These are phyloP conservation scores for Purpureocillium takamizusanense DNA, from an alignment of 2,329 filamentous ascomycete species.

Conservation along the genomic window DNA sequence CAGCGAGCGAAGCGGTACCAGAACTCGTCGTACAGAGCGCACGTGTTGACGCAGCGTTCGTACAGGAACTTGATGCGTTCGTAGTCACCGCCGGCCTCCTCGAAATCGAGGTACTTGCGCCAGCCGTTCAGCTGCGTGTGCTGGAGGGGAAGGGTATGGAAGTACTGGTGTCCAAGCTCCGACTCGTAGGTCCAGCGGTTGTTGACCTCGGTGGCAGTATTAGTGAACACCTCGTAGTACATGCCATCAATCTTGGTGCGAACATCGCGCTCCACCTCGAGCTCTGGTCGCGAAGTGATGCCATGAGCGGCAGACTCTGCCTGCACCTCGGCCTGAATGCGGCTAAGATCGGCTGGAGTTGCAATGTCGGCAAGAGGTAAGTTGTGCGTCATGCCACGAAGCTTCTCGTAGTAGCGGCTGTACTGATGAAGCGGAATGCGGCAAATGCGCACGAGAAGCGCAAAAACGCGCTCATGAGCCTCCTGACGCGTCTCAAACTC, in stretches of 20 bases:
- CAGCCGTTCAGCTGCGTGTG: conserved; percentile 79
- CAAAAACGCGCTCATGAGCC: conserved; percentile 74
- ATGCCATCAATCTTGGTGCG: conserved; percentile 70
- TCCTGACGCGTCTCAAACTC: conserved; percentile 93
- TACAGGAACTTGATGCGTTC: conserved; percentile 74
- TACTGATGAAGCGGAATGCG: conserved; percentile 94
- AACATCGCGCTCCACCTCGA: conserved; percentile 77
- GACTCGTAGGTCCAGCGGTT: conserved; percentile 94
- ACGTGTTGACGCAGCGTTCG: conserved; percentile 86
- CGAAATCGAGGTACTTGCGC: conserved; percentile 94
- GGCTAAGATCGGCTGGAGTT: conserved; percentile 55
- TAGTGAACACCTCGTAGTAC: conserved; percentile 72
- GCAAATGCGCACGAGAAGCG: conserved; percentile 72
- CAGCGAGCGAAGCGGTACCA: conserved; percentile 96
- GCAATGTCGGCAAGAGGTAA: conserved; percentile 67
- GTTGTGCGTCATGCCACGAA: conserved; percentile 65
- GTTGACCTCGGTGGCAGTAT: conserved; percentile 77
- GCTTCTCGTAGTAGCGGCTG: conserved; percentile 87
- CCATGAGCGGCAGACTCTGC: conserved; percentile 48
- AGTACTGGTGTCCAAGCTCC: conserved; percentile 92
- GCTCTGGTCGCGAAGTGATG: conserved; percentile 50
- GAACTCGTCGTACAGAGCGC: conserved; percentile 93
- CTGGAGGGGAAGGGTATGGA: conserved; percentile 90
- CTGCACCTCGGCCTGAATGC: conserved; percentile 65
- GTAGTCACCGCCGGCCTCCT: conserved; percentile 76